These are phyloP conservation scores for Trichoderma sp. DNA, from an alignment of 2,329 filamentous ascomycete genomes.

Conservation along the genomic window DNA sequence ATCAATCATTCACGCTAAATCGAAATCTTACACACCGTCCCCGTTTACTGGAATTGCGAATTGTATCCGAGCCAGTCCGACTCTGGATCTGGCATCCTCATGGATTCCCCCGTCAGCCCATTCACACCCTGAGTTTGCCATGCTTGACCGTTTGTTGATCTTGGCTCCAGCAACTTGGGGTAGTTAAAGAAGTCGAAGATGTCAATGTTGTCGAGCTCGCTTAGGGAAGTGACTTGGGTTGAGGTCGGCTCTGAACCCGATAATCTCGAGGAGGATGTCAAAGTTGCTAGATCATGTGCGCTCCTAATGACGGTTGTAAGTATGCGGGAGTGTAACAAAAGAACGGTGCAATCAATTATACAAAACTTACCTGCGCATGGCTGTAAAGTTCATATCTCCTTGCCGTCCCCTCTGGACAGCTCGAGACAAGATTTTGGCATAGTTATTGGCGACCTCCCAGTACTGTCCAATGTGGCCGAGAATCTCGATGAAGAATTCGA, in stretches of 20 bases:
- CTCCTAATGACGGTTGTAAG: constrained; percentile 28
- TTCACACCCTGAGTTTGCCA: constrained; percentile 26
- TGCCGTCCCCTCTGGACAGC: constrained; percentile 38
- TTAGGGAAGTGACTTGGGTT: constrained; percentile 38
- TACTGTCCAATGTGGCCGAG: constrained; percentile 41
- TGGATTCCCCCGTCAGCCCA: constrained; percentile 24
- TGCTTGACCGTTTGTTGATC: constrained; percentile 25
- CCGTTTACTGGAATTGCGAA: constrained; percentile 6
- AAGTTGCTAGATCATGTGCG: constrained; percentile 38
- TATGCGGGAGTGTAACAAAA: background rate
- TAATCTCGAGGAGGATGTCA: constrained; percentile 36
- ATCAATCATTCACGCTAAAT: background rate
- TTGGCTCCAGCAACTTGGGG: constrained; percentile 33
- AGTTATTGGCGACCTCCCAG: constrained; percentile 44
- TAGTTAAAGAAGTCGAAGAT: constrained; percentile 47
- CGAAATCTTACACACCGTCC: background rate
- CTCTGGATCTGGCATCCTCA: constrained; percentile 32
- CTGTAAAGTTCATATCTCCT: constrained; percentile 36
- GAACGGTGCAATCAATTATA: background rate
- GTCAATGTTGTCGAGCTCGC: constrained; percentile 43
- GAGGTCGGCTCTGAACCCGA: constrained; percentile 40
- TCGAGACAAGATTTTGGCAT: constrained; percentile 40
- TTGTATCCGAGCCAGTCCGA: constrained; percentile 32
- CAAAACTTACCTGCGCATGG: constrained; percentile 39
- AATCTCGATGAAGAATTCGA: constrained; percentile 45